Base-by-base conservation (phyloP, 2,329 filamentous ascomycete genomes). In the Ophiostoma sp. region DNA sequence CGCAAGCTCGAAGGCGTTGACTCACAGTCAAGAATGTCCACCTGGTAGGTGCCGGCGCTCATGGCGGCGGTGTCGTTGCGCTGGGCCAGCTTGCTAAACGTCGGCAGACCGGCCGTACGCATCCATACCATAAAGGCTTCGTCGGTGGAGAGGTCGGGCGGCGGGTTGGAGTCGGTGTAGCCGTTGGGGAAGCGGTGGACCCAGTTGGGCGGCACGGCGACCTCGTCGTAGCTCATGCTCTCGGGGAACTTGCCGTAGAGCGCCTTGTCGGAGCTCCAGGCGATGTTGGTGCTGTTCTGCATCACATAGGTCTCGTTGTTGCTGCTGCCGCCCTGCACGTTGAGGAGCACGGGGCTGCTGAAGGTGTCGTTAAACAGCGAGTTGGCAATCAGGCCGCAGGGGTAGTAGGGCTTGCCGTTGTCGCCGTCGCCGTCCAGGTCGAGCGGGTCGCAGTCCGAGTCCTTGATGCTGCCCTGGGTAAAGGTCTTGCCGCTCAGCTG, bases 111-210 rank as follows among this genome's bases (percentile, higher is more conserved):
- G 38, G 95, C 95, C 1, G 96, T 96, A 74, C 95, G 88, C 95
- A 99, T 99, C 95, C 95, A 99, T 36, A 98, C 93, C 79, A 97
- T 93, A 78, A 99, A 96, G 60, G 88, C 87, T 77, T 97, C 90
- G 79, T 92, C 89, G 0, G 87, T 80, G 71, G 89, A 84, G 18
- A 98, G 78, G 73, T 95, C 79, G 0, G 93, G 92, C 36, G 92
- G 87, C 1, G 85, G 85, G 66, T 84, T 83, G 0, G 85, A 79
- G 0, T 81, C 77, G 3, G 85, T 88, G 76, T 97, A 97, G 70
- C 85, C 86, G 49, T 89, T 76, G 6, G 88, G 89, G 73, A 89
- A 97, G 69, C 86, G 84, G 12, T 83, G 75, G 18, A 80, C 76
- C 95, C 95, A 99, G 77, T 97, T 96, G 4, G 91, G 93, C 0